Percentiles rank a stretch among this genome's conserved stretches.
These are phyloP conservation scores for Wickerhamiella australiensis DNA, from an alignment of 805 yeast species.

Conservation along the genomic window DNA sequence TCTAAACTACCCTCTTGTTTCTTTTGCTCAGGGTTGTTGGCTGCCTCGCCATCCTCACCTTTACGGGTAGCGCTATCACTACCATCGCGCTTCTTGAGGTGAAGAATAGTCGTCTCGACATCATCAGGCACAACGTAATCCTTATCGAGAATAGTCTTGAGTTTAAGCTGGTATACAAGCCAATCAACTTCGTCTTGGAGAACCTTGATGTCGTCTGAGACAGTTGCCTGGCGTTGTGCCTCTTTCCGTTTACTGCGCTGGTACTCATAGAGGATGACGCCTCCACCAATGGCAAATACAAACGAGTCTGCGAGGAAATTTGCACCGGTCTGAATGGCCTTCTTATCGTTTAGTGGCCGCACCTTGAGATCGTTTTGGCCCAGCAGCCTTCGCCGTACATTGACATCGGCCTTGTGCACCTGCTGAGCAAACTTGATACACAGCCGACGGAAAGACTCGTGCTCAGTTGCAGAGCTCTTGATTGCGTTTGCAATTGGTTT, in stretches of 20 bases:
- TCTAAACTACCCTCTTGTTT: too few relatives aligned
- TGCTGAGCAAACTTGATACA: slow-evolving; percentile 66
- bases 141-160: slow-evolving; percentile 32
- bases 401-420: slow-evolving; percentile 53
- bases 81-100: slow-evolving; percentile 17
- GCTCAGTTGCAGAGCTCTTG: slow-evolving; percentile 65
- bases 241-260: slow-evolving; percentile 57
- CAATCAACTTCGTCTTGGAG: slow-evolving; percentile 60
- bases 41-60: neutral
- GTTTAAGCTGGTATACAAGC: slow-evolving; percentile 32
- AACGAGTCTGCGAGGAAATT: slow-evolving; percentile 64
- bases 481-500: slow-evolving; percentile 65
- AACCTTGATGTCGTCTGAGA: slow-evolving; percentile 59
- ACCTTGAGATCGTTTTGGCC: slow-evolving; percentile 45
- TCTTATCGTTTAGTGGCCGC: slow-evolving; percentile 68
- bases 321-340: slow-evolving; percentile 76
- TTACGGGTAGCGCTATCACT: neutral
- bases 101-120: slow-evolving; percentile 36
- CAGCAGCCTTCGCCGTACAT: slow-evolving; percentile 46
- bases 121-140: slow-evolving; percentile 35
- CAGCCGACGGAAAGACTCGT: slow-evolving; percentile 44
- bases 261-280: slow-evolving; percentile 59
- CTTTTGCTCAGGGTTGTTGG: too few relatives aligned
- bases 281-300: slow-evolving; percentile 69
- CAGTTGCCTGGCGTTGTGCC: slow-evolving; percentile 44